These are phyloP conservation scores for Penicillium sumatraense DNA, from an alignment of 2,329 filamentous ascomycete genomes.

Conservation along the genomic window DNA sequence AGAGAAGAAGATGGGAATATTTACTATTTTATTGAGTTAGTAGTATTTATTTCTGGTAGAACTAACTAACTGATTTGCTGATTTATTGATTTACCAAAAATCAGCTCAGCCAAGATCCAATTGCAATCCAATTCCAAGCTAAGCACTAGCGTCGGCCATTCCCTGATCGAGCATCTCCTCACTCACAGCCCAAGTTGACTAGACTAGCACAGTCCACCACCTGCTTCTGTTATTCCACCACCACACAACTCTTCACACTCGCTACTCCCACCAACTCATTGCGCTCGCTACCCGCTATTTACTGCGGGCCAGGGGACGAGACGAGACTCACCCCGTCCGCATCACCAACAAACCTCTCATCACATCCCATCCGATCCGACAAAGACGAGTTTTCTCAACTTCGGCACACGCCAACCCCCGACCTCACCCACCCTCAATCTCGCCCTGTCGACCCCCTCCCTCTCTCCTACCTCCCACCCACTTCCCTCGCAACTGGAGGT, in stretches of 20 bases:
- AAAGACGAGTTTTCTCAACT: not conserved
- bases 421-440: too few relatives aligned
- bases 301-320: too few relatives aligned
- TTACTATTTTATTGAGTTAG: too few relatives aligned
- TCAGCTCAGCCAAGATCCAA: not conserved
- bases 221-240: not conserved
- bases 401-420: too few relatives aligned
- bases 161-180: constrained; percentile 5
- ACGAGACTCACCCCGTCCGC: too few relatives aligned
- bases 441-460: too few relatives aligned
- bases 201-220: constrained; percentile 11
- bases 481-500: not conserved
- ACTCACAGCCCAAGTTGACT: too few relatives aligned
- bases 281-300: too few relatives aligned
- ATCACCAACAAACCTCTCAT: not conserved
- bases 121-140: not conserved
- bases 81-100: too few relatives aligned
- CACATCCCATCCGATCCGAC: not conserved
- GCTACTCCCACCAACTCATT: not conserved
- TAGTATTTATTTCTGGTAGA: too few relatives aligned
- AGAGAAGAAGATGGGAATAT: too few relatives aligned
- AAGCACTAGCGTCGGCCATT: constrained; percentile 9
- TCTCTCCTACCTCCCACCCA: constrained; percentile 8
- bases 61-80: too few relatives aligned
- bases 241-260: not conserved